Evolutionary conservation across 208 protist genomes (phyloP).

Genomic region (Crithidia fasciculata): DNA sequence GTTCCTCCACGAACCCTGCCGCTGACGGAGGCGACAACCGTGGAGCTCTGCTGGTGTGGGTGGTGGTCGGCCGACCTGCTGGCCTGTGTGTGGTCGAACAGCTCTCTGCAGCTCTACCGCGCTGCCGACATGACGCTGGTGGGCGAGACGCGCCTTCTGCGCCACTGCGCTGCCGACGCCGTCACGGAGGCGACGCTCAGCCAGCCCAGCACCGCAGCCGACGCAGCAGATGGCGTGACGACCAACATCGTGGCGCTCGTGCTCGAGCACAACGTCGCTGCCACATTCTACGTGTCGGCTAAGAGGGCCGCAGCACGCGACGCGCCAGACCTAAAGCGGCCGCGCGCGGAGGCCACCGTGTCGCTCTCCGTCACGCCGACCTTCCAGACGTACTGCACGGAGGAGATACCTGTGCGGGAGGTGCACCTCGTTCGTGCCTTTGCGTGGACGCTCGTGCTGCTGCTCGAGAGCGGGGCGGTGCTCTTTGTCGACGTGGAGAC

Average conservation of each 20-base stretch:
- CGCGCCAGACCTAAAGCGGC: constrained; percentile 13
- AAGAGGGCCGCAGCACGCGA: background rate
- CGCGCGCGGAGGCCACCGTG: constrained; percentile 12
- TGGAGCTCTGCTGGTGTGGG: constrained; percentile 29
- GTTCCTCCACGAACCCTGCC: constrained; percentile 4
- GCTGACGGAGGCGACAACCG: background rate
- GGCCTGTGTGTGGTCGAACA: constrained; percentile 66
- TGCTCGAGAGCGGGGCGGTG: constrained; percentile 76
- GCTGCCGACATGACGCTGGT: constrained; percentile 13
- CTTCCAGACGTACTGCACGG: constrained; percentile 39
- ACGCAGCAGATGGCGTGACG: background rate
- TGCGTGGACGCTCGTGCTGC: constrained; percentile 54
- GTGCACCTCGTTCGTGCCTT: constrained; percentile 52
- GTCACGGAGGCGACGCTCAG: constrained; percentile 28
- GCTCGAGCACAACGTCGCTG: constrained; percentile 49
- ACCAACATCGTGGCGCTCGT: constrained; percentile 51
- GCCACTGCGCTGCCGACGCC: constrained; percentile 22
- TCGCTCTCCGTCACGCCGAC: constrained; percentile 20
- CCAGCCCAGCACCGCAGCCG: background rate
- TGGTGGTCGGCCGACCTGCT: constrained; percentile 61
- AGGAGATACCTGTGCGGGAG: constrained; percentile 66
- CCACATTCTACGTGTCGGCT: constrained; percentile 43
- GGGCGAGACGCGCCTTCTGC: constrained; percentile 23
- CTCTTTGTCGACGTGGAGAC: constrained; percentile 65
- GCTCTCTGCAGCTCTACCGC: constrained; percentile 35